Evolutionary conservation across 2,329 filamentous ascomycete genomes (phyloP), one percentile per base, ranked within the genome.

Genomic region (Scorias spongiosa): DNA sequence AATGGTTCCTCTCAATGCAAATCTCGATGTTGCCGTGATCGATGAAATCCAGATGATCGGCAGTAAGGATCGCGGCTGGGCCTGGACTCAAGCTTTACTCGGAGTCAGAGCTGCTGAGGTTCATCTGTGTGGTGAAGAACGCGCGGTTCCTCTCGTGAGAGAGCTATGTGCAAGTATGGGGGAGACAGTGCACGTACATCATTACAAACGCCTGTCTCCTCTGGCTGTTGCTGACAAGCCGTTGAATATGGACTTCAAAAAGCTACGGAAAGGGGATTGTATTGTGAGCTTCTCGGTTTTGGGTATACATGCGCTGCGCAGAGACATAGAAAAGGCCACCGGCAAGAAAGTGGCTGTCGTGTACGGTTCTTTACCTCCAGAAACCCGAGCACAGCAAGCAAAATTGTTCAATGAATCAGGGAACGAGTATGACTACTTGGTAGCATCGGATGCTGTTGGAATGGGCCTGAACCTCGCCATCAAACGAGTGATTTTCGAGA

Each of bases 1-100:
- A 62, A 98, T 98, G 81, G 72, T 80, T 18, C 74, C 74, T 6
- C 52, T 78, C 15, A 69, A 71, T 41, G 63, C 57, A 70, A n/a
- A 72, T 66, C 52, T 84, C 28, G 89, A 96, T 37, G 88, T 98
- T 30, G 89, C 86, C 1, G 89, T 98, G 51, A 89, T 98, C 49
- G 91, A 98, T 58, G 91, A 98, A 66, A 96, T 98, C 45, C 91
- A 98, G 63, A 96, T 98, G 91, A 85, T 98, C 52, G 80, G 77
- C 12, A 80, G 87, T 55, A 49, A 61, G 0, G 76, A 85, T 0
- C 80, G 91, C 53, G 91, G 93, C 1, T 93, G 83, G 80, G 88
- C 87, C 2, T 98, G 91, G 91, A 94, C 88, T 1, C 78, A 87
- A 54, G 91, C 91, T 2, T 70, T 96, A 11, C 69, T 98, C 5